phyloP scores from a whole-genome alignment of 139 green algal genomes.

The Chlamydomonas schloesseri region DNA sequence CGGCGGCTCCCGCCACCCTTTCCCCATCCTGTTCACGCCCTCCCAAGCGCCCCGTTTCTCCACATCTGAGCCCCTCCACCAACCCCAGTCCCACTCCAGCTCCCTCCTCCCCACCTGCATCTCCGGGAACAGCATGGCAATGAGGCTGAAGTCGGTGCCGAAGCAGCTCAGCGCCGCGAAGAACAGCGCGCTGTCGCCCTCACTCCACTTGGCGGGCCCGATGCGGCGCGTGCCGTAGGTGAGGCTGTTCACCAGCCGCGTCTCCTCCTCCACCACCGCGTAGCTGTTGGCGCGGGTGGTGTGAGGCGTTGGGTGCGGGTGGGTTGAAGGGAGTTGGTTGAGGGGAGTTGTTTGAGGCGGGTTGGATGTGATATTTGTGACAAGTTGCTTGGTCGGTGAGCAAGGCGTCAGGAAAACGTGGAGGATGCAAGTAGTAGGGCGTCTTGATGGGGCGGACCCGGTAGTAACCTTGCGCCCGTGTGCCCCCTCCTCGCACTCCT shows the following conservation, averaged over 20 bases:
- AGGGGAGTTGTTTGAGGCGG: too few relatives aligned
- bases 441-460: too few relatives aligned
- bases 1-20: too few relatives aligned
- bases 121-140: slow-evolving; percentile 76
- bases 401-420: too few relatives aligned
- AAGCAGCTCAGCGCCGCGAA: slow-evolving; percentile 78
- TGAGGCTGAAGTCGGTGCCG: slow-evolving; percentile 85
- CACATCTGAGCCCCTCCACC: neutral
- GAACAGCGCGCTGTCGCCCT: slow-evolving; percentile 79
- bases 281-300: neutral
- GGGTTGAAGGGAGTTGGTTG: too few relatives aligned
- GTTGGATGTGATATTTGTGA: too few relatives aligned
- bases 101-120: slow-evolving; percentile 7
- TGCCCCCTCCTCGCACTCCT: too few relatives aligned
- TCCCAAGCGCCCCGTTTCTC: neutral
- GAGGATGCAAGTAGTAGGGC: too few relatives aligned
- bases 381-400: too few relatives aligned
- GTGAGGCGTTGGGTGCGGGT: too few relatives aligned
- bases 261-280: slow-evolving; percentile 56
- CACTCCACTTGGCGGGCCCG: slow-evolving; percentile 55
- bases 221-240: slow-evolving; percentile 60
- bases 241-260: slow-evolving; percentile 59
- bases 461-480: too few relatives aligned
- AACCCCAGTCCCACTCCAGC: neutral
- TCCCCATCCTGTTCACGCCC: too few relatives aligned